Percentiles rank a stretch among this genome's conserved stretches.
Conservation (phyloP, 140 eudicot genomes). For the Senecio squalidus region DNA sequence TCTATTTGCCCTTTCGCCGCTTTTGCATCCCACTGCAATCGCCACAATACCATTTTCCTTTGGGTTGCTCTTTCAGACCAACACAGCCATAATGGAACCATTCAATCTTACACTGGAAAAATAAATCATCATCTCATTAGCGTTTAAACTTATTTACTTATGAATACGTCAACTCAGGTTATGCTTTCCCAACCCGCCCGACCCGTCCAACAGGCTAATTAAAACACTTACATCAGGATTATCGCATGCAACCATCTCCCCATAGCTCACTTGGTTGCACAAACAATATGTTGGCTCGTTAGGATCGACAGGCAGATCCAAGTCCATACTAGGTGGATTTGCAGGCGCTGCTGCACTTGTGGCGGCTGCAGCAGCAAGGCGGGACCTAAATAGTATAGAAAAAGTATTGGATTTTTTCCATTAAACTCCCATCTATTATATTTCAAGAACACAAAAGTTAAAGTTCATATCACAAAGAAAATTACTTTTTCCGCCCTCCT, state of each 20-base stretch:
- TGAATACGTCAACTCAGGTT: no score
- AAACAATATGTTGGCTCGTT: slow-evolving; percentile 81
- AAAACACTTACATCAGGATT: slow-evolving; percentile 57
- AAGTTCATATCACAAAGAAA: not conserved
- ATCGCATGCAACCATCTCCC: slow-evolving; percentile 88
- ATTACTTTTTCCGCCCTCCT: slow-evolving; percentile 92
- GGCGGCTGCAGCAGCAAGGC: slow-evolving; percentile 45
- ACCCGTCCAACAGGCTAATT: no score
- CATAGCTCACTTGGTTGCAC: slow-evolving; percentile 81
- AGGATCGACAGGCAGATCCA: slow-evolving; percentile 94
- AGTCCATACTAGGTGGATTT: slow-evolving; percentile 67
- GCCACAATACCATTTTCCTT: slow-evolving; percentile 69
- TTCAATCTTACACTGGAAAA: slow-evolving; percentile 67
- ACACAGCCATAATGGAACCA: slow-evolving; percentile 87
- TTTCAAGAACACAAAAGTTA: not conserved
- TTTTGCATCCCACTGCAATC: slow-evolving; percentile 52
- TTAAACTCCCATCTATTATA: not conserved
- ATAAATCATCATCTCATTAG: slow-evolving; percentile 11
- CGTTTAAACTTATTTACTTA: not conserved
- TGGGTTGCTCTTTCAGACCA: slow-evolving; percentile 66
- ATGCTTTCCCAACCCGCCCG: not conserved
- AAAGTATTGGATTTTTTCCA: no score
- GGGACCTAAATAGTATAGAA: slow-evolving; percentile 44
- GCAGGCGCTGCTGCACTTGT: slow-evolving; percentile 33
- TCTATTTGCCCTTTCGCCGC: slow-evolving; percentile 47